Percentiles rank a stretch among this genome's conserved stretches.
Conservation (phyloP, 768 basidiomycete species). For the Amanita rimosa region DNA sequence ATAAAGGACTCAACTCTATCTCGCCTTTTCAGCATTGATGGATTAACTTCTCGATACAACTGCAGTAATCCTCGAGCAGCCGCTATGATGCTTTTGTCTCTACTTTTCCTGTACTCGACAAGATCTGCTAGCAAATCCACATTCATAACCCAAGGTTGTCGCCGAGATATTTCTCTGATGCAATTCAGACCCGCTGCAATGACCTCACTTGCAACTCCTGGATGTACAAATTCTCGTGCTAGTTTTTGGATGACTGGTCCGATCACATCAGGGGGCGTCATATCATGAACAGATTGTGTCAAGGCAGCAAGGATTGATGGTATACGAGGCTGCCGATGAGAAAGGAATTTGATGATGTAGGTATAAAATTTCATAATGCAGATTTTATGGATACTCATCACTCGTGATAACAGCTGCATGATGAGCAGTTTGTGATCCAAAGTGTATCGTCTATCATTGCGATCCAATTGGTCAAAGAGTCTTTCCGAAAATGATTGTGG, state of each 20-base stretch:
- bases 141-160: conserved; percentile 97
- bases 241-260: conserved; percentile 85
- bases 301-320: conserved; percentile 90
- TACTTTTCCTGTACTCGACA: conserved; percentile 90
- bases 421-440: conserved; percentile 95
- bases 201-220: conserved; percentile 91
- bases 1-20: conserved; percentile 51
- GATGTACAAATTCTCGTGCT: conserved; percentile 94
- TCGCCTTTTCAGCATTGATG: conserved; percentile 77
- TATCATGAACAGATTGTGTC: conserved; percentile 89
- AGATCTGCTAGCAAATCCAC: conserved; percentile 88
- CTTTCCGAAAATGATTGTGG: conserved; percentile 95
- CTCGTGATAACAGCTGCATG: conserved; percentile 92
- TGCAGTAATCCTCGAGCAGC: conserved; percentile 81
- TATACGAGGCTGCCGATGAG: conserved; percentile 84
- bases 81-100: conserved; percentile 88
- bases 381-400: conserved; percentile 88
- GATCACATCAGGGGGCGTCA: conserved; percentile 89
- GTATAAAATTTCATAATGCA: conserved; percentile 93
- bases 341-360: conserved; percentile 90
- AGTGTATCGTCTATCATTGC: conserved; percentile 89
- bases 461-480: conserved; percentile 73
- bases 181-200: conserved; percentile 95
- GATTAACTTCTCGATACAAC: conserved; percentile 94
- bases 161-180: conserved; percentile 85